Base-by-base conservation (phyloP, 2,329 filamentous ascomycete genomes). In the Phaeosphaeriaceae sp. region DNA sequence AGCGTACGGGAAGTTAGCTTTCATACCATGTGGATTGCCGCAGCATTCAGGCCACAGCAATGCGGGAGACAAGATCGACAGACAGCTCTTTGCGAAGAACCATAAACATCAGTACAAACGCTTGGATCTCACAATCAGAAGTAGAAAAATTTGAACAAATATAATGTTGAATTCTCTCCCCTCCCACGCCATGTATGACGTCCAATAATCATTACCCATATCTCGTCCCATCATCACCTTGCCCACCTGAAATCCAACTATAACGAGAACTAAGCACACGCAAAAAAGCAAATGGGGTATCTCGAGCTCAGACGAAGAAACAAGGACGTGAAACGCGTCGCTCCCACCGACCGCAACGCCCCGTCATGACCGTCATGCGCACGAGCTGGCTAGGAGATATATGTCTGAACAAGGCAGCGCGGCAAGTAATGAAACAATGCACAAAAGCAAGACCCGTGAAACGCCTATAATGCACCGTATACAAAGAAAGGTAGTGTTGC, bases 311-410 rank as follows among this genome's bases (percentile, higher is more conserved):
- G 58, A 59, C 58, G 56, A 56, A 55, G 58, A 58, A 64, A 57
- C 59, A 58, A 59, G 52, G 63, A 54, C 63, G 57, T 65, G 21
- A 48, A 53, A 55, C 54, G 62, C 57, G 63, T 67, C 63, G 65
- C 65, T 67, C 65, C 63, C 65, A 67, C 63, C 65, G 65, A 67
- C 61, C 60, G 63, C 60, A 67, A 65, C 59, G 60, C 64, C 63
- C 53, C 49, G 58, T 56, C 62, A 58, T 65, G 56, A 56, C 57
- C 59, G 58, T 49, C 58, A 55, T 65, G 60, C 64, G 65, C 64
- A 65, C 60, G 64, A 65, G 24, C 21, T 35, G 30, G 46, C 42
- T 43, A 47, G 40, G 60, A 64, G 58, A 59, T 58, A 42, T 42
- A 35, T 49, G 22, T 47, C 17, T 24, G 22, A 47, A 47, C 52